Percentiles rank a stretch among this genome's conserved stretches.
These are phyloP conservation scores for Lablab purpureus DNA, from an alignment of 306 rosid genomes.

Conservation along the genomic window DNA sequence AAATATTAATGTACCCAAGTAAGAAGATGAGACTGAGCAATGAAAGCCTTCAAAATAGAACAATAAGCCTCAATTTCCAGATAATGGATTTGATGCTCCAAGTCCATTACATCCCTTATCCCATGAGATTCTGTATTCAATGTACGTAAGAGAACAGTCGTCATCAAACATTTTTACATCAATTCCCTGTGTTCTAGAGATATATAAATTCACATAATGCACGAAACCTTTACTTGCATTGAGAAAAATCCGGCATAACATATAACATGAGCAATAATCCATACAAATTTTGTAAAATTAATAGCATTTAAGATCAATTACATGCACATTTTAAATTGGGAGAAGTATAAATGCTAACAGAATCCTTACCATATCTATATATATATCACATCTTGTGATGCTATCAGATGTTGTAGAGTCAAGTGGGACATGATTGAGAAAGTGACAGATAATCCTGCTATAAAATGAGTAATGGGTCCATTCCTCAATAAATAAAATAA, in stretches of 20 bases:
- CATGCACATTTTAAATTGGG: background rate
- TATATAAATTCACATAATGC: conserved; percentile 33
- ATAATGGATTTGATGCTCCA: conserved; percentile 47
- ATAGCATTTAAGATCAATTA: conserved; percentile 7
- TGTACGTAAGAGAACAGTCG: conserved; percentile 36
- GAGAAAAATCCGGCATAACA: conserved; percentile 30
- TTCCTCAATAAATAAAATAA: conserved; percentile 29
- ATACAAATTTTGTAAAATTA: background rate
- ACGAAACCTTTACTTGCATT: conserved; percentile 7
- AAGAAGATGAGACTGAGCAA: conserved; percentile 58
- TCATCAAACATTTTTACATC: conserved; percentile 24
- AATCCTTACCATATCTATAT: conserved; percentile 5
- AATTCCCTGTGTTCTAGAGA: background rate
- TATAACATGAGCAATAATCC: conserved; percentile 21
- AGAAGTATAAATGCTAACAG: conserved; percentile 11
- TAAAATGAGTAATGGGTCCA: conserved; percentile 2
- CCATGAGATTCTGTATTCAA: conserved; percentile 50
- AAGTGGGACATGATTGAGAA: conserved; percentile 22
- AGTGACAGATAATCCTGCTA: background rate
- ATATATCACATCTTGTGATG: background rate
- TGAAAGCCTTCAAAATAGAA: conserved; percentile 56
- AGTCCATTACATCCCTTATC: conserved; percentile 40
- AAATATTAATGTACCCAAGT: conserved; percentile 51
- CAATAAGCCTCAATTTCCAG: conserved; percentile 55
- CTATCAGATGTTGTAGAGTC: background rate